A percentile compares a stretch with the other conserved stretches of the same genome.
Conservation (phyloP, 2,329 filamentous ascomycete genomes). For the Colletotrichum australisinense region DNA sequence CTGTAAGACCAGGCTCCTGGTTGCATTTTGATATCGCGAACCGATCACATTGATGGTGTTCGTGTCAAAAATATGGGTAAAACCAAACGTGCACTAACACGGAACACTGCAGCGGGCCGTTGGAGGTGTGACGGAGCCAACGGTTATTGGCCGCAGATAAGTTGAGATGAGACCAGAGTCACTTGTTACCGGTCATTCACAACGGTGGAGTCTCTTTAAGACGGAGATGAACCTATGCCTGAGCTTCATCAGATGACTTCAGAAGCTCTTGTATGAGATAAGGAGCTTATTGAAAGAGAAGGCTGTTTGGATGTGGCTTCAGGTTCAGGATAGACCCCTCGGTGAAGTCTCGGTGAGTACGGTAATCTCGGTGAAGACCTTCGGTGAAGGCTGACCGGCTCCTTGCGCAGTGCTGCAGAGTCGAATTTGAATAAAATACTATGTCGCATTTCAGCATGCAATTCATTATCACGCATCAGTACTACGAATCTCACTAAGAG, state of each 20-base stretch:
- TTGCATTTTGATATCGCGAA: background rate
- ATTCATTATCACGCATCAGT: background rate
- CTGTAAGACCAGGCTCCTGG: background rate
- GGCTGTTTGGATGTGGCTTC: background rate
- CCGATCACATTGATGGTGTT: slow-evolving; percentile 7
- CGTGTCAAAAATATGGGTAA: background rate
- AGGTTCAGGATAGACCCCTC: background rate
- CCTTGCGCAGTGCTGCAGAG: background rate
- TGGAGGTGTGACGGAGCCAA: slow-evolving; percentile 12
- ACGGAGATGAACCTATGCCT: background rate
- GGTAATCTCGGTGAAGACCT: too few species aligned
- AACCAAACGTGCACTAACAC: slow-evolving; percentile 10
- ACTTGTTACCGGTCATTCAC: slow-evolving; percentile 10
- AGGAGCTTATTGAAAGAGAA: background rate
- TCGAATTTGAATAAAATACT: background rate
- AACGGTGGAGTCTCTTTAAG: background rate
- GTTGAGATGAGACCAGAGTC: slow-evolving; percentile 23
- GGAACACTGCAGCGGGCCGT: slow-evolving; percentile 21
- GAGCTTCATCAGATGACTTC: background rate
- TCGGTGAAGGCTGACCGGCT: background rate
- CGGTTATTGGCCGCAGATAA: slow-evolving; percentile 17
- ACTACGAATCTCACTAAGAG: background rate
- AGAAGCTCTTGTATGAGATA: background rate
- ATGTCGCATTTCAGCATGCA: background rate
- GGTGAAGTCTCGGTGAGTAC: background rate